phyloP scores from a whole-genome alignment of 2,329 filamentous ascomycete genomes.

The Chaetomium sp. region DNA sequence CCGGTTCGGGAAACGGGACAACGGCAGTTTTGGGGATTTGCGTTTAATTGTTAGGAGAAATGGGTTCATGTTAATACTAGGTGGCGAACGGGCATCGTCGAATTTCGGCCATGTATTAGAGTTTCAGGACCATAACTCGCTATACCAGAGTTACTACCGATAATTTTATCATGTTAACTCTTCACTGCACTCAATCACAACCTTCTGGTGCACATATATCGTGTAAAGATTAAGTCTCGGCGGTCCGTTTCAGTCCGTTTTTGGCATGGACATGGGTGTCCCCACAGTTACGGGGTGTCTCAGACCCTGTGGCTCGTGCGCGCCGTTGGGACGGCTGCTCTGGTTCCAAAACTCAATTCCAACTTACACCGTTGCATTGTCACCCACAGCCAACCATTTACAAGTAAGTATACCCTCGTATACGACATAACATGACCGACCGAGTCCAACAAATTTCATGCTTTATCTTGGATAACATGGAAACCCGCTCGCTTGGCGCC shows the following conservation, averaged over 20 bases:
- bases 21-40: neutral
- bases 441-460: neutral
- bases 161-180: neutral
- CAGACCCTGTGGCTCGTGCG: neutral
- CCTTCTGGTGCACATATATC: too few species aligned
- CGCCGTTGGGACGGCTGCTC: neutral
- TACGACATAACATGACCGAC: neutral
- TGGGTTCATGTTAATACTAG: neutral
- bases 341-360: neutral
- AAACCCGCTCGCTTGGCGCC: neutral
- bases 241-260: neutral
- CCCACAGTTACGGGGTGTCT: neutral
- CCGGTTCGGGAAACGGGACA: constrained; percentile 5
- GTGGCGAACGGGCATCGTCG: constrained; percentile 17
- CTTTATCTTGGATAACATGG: neutral
- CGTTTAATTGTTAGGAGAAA: constrained; percentile 12
- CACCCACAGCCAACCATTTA: too few species aligned
- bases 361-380: neutral
- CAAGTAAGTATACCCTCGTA: too few species aligned
- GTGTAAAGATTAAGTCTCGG: neutral
- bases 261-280: neutral
- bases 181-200: neutral
- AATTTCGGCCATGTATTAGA: constrained; percentile 3
- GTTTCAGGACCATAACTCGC: constrained; percentile 10
- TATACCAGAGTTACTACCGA: constrained; percentile 12